These are phyloP conservation scores for Lophiotrema nucula DNA, from an alignment of 495 filamentous ascomycete genomes.

Conservation along the genomic window DNA sequence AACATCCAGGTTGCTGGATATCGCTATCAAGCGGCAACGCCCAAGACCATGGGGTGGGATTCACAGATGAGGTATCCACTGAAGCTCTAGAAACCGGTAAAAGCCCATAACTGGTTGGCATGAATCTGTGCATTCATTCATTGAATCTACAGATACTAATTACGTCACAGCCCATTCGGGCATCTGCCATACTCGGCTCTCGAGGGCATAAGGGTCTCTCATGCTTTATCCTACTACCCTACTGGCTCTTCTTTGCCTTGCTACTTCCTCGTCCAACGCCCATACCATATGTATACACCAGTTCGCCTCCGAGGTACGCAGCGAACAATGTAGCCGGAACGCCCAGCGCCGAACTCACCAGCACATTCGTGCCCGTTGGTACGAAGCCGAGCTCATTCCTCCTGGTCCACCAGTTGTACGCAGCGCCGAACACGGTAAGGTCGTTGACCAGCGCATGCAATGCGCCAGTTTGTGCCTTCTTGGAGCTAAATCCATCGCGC, in stretches of 20 bases:
- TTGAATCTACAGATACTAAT: too few species aligned
- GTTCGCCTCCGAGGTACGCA: slow-evolving; percentile 27
- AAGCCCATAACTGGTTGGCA: too few species aligned
- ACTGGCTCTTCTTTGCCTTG: slow-evolving; percentile 26
- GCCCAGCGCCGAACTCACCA: slow-evolving; percentile 18
- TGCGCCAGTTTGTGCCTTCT: slow-evolving; percentile 19
- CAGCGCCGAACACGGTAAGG: slow-evolving; percentile 8
- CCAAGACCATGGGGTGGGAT: too few species aligned
- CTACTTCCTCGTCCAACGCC: slow-evolving; percentile 24
- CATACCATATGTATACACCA: slow-evolving; percentile 35
- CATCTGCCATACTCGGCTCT: too few species aligned
- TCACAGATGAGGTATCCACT: too few species aligned
- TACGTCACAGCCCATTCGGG: too few species aligned
- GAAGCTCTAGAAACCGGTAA: too few species aligned
- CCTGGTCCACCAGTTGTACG: slow-evolving; percentile 28
- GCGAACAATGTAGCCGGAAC: slow-evolving; percentile 18
- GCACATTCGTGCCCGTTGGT: slow-evolving; percentile 17
- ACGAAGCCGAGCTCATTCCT: slow-evolving; percentile 11
- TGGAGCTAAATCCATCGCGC: slow-evolving; percentile 18
- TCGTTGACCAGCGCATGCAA: slow-evolving; percentile 27
- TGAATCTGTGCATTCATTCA: too few species aligned
- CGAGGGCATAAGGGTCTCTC: too few species aligned
- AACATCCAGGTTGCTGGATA: too few species aligned
- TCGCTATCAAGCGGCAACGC: too few species aligned
- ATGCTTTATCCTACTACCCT: too few species aligned